A percentile compares a stretch with the other conserved stretches of the same genome.
phyloP scores from a whole-genome alignment of 139 green algal genomes.

The Trebouxia sp. region DNA sequence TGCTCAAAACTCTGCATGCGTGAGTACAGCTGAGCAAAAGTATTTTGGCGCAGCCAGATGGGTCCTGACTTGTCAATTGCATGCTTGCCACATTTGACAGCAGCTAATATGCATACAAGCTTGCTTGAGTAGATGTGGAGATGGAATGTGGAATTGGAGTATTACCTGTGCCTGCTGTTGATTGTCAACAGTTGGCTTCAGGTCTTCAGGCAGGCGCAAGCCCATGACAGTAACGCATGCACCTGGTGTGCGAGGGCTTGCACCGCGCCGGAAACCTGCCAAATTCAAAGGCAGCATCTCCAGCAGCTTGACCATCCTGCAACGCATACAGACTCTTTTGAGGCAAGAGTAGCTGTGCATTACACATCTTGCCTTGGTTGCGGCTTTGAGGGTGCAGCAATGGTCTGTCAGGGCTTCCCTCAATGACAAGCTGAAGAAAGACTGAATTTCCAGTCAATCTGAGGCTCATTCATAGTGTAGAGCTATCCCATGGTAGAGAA shows the following conservation, averaged over 20 bases:
- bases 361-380: no score
- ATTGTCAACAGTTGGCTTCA: conserved; percentile 12
- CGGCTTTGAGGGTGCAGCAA: no score
- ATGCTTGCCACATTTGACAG: neutral
- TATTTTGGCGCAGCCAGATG: no score
- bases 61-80: no score
- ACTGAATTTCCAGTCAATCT: neutral
- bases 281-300: conserved; percentile 10
- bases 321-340: no score
- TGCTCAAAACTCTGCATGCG: neutral
- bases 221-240: conserved; percentile 9
- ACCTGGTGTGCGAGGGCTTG: conserved; percentile 12
- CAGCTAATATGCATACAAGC: neutral
- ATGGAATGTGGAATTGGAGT: neutral
- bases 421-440: neutral
- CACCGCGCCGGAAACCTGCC: neutral
- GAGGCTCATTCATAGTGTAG: neutral
- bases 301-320: neutral
- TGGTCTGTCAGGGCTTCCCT: neutral
- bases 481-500: neutral
- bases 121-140: neutral
- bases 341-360: neutral
- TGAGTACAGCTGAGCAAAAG: no score
- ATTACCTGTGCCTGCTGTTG: conserved; percentile 12
- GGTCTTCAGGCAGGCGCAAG: neutral